Conservation (phyloP, 176 grass and related monocot genomes). For the Oropetium thomaeum region DNA sequence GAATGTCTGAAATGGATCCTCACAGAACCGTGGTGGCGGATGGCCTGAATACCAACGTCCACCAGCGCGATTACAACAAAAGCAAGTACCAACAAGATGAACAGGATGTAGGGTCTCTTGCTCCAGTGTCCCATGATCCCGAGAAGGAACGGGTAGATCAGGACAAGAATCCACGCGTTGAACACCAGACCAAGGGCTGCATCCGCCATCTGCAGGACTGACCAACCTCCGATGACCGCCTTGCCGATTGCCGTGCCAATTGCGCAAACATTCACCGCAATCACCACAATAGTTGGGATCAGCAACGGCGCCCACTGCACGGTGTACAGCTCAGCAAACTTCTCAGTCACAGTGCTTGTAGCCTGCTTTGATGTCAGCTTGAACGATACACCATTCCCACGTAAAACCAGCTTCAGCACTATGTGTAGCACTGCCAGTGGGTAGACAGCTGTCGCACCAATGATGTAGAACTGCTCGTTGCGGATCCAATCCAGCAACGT, state of each 20-base stretch:
- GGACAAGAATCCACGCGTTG: constrained; percentile 43
- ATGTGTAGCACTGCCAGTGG: constrained; percentile 42
- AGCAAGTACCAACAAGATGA: constrained; percentile 27
- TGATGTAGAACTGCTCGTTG: constrained; percentile 61
- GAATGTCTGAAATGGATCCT: constrained; percentile 33
- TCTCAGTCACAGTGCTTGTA: constrained; percentile 28
- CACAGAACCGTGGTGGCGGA: constrained; percentile 30
- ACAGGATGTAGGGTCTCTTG: constrained; percentile 41
- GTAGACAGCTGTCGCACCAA: constrained; percentile 53
- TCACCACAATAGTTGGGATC: constrained; percentile 40
- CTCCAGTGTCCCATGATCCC: constrained; percentile 47
- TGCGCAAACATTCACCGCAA: constrained; percentile 32
- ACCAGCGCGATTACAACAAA: constrained; percentile 10
- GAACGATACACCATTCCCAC: constrained; percentile 50
- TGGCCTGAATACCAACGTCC: constrained; percentile 33
- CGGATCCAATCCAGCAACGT: constrained; percentile 49
- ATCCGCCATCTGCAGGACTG: constrained; percentile 45
- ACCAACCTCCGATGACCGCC: constrained; percentile 39
- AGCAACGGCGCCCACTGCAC: constrained; percentile 36
- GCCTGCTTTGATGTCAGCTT: constrained; percentile 43
- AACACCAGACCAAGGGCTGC: constrained; percentile 38
- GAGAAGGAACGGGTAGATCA: constrained; percentile 45
- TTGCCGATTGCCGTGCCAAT: constrained; percentile 39
- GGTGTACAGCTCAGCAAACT: constrained; percentile 40
- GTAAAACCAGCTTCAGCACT: constrained; percentile 39